phyloP scores from a whole-genome alignment of 768 basidiomycete genomes.

The Xanthoconium stramineum region DNA sequence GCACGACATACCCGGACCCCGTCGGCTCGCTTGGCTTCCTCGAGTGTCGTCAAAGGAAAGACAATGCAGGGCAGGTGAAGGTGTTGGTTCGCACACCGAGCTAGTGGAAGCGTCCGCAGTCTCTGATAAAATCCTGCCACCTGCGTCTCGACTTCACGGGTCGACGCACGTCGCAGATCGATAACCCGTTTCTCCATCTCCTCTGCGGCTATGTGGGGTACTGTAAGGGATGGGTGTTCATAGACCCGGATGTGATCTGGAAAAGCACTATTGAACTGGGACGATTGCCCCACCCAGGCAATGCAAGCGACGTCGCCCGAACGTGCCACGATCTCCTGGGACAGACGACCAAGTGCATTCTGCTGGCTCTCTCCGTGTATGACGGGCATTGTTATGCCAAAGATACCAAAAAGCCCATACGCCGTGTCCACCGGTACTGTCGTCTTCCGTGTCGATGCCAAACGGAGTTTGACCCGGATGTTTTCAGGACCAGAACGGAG shows the following conservation, averaged over 20 bases:
- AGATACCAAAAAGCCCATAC: conserved; percentile 21
- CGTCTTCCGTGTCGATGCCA: conserved; percentile 23
- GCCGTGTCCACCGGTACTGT: conserved; percentile 19
- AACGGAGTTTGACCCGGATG: conserved; percentile 13
- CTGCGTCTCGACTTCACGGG: background rate
- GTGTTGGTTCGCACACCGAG: conserved; percentile 2
- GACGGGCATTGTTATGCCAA: conserved; percentile 13
- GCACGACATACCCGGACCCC: conserved; percentile 5
- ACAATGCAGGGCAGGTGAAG: conserved; percentile 19
- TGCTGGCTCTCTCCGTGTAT: conserved; percentile 18
- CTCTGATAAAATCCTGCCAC: conserved; percentile 6
- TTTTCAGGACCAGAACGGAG: conserved; percentile 12
- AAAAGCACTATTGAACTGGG: conserved; percentile 21
- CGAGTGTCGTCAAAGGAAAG: conserved; percentile 12
- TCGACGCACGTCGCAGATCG: conserved; percentile 1
- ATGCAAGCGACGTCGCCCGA: conserved; percentile 21
- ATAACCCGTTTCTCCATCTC: conserved; percentile 2
- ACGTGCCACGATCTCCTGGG: conserved; percentile 16
- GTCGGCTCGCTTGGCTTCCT: background rate
- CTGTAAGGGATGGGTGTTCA: background rate
- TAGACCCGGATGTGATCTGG: conserved; percentile 18
- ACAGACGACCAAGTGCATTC: conserved; percentile 19
- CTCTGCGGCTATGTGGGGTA: conserved; percentile 3
- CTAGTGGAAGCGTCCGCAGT: background rate
- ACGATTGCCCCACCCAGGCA: conserved; percentile 18